phyloP scores from a whole-genome alignment of 1,139 yeast genomes.

The Candida tetrigidarum region DNA sequence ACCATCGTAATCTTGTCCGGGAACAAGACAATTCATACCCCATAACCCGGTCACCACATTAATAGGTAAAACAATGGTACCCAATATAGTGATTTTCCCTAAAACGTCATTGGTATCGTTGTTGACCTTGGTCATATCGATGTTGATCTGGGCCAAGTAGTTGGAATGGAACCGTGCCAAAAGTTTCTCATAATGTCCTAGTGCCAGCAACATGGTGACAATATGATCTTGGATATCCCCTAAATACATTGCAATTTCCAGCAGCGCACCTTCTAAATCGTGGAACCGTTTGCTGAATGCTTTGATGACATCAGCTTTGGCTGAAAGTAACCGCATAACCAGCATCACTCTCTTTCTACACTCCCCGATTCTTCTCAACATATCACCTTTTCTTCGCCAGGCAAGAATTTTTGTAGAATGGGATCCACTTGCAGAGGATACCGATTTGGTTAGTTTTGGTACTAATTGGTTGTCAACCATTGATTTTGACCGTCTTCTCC shows the following conservation, averaged over 20 bases:
- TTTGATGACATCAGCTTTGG: slow-evolving; percentile 95
- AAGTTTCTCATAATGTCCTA: slow-evolving; percentile 92
- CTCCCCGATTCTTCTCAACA: slow-evolving; percentile 93
- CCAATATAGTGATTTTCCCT: slow-evolving; percentile 90
- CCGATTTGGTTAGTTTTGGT: slow-evolving; percentile 20
- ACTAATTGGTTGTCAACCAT: slow-evolving; percentile 36
- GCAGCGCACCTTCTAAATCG: slow-evolving; percentile 61
- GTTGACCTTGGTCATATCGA: slow-evolving; percentile 97
- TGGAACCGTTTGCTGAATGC: slow-evolving; percentile 92
- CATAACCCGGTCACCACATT: slow-evolving; percentile 95
- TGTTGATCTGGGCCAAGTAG: slow-evolving; percentile 93
- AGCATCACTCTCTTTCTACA: slow-evolving; percentile 96
- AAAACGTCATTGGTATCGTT: slow-evolving; percentile 96
- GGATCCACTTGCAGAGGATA: slow-evolving; percentile 29
- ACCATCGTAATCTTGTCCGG: slow-evolving; percentile 81
- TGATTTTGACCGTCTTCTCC: slow-evolving; percentile 43
- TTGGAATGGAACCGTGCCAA: slow-evolving; percentile 93
- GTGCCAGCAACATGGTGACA: slow-evolving; percentile 93
- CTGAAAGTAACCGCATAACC: slow-evolving; percentile 77
- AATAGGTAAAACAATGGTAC: slow-evolving; percentile 93
- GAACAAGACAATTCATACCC: slow-evolving; percentile 98
- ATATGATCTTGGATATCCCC: slow-evolving; percentile 92
- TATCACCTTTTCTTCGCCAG: slow-evolving; percentile 93
- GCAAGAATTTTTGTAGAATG: slow-evolving; percentile 63
- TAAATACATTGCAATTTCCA: slow-evolving; percentile 74